Conservation (phyloP, 352 stramenopile species). For the Phytophthora tubulina region DNA sequence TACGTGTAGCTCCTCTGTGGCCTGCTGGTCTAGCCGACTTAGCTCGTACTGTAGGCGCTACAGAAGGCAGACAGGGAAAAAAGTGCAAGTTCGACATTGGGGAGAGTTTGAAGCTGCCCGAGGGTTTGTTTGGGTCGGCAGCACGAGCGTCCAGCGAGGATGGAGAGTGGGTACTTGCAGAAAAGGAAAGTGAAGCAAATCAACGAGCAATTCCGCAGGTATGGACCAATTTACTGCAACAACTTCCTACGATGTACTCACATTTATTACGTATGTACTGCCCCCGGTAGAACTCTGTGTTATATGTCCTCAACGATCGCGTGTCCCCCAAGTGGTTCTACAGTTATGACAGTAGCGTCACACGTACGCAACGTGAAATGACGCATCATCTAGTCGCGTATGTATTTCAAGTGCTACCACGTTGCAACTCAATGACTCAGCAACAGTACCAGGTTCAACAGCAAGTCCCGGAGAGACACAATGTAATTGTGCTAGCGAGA, state of each 20-base stretch:
- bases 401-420: slow-evolving; percentile 26
- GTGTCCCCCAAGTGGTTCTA: slow-evolving; percentile 46
- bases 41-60: background rate
- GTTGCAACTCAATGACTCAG: background rate
- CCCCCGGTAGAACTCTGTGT: slow-evolving; percentile 32
- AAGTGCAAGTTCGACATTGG: slow-evolving; percentile 14
- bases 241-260: background rate
- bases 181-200: slow-evolving; percentile 39
- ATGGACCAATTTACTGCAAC: background rate
- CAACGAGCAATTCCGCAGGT: slow-evolving; percentile 37
- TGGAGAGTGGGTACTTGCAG: slow-evolving; percentile 26
- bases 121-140: background rate
- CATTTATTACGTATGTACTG: background rate
- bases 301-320: slow-evolving; percentile 47
- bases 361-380: slow-evolving; percentile 45
- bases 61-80: background rate
- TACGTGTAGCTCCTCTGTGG: slow-evolving; percentile 12
- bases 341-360: slow-evolving; percentile 46
- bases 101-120: slow-evolving; percentile 1
- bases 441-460: background rate
- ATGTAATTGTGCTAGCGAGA: slow-evolving; percentile 19
- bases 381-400: slow-evolving; percentile 43
- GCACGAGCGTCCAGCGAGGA: background rate
- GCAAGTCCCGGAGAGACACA: background rate
- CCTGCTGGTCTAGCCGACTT: slow-evolving; percentile 4